Evolutionary conservation across 2,329 filamentous ascomycete genomes (phyloP).

Genomic region (Colletotrichum chrysophilum): DNA sequence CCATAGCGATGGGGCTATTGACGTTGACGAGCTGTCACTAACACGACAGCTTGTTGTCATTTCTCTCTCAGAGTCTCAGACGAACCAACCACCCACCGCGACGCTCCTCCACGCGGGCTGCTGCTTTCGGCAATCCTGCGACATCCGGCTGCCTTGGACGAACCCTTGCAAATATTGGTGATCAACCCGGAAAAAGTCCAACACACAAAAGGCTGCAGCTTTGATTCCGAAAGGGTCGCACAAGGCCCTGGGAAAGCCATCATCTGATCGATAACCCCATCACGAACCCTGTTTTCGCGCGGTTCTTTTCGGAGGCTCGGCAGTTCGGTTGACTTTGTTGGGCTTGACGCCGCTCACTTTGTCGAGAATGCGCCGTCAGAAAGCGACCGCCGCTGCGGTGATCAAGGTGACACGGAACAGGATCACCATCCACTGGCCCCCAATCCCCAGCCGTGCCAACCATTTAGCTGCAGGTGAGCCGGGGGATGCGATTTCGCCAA

Average conservation of each 20-base stretch:
- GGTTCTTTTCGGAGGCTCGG: neutral
- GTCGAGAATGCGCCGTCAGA: neutral
- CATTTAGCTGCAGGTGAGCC: neutral
- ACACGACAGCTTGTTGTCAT: neutral
- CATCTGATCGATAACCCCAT: slow-evolving; percentile 19
- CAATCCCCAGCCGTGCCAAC: neutral
- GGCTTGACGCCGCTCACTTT: neutral
- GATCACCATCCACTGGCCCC: neutral
- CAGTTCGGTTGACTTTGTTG: neutral
- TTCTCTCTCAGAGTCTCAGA: neutral
- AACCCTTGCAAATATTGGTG: neutral
- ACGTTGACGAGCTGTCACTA: slow-evolving; percentile 1
- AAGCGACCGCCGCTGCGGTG: neutral
- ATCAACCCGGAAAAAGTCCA: neutral
- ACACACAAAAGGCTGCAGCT: neutral
- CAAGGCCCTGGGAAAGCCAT: neutral
- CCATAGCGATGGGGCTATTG: neutral
- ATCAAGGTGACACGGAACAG: neutral
- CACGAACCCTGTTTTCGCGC: slow-evolving; percentile 15
- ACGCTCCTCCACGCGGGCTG: neutral
- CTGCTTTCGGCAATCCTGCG: neutral
- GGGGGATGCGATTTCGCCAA: neutral
- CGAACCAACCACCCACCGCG: neutral
- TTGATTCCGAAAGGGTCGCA: slow-evolving; percentile 2
- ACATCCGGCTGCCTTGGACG: neutral